A percentile compares a stretch with the other conserved stretches of the same genome.
These are phyloP conservation scores for Cordyceps pruinosa DNA, from an alignment of 2,329 filamentous ascomycete species.

Conservation along the genomic window DNA sequence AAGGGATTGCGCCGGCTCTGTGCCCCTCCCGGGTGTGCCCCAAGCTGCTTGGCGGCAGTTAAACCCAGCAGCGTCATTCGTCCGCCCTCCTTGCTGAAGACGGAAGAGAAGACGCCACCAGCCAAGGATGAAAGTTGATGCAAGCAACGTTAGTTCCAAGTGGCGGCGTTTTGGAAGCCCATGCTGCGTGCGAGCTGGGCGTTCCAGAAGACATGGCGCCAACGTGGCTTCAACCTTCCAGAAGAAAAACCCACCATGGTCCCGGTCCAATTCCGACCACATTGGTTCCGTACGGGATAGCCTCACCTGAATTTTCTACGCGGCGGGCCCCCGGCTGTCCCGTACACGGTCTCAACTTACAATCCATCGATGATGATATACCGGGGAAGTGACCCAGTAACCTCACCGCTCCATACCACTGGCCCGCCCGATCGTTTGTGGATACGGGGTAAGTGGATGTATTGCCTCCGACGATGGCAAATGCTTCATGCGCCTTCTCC, in stretches of 20 bases:
- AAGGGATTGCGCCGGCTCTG: too few relatives aligned
- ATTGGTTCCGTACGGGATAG: not conserved
- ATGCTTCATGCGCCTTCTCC: not conserved
- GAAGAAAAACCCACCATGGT: not conserved
- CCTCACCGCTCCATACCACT: not conserved
- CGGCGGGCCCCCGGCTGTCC: not conserved
- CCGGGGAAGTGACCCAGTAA: slow-evolving; percentile 2
- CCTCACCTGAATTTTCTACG: not conserved
- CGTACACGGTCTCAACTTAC: not conserved
- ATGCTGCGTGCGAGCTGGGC: not conserved
- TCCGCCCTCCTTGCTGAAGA: not conserved
- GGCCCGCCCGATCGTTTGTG: slow-evolving; percentile 9
- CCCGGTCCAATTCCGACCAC: not conserved
- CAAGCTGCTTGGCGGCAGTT: not conserved
- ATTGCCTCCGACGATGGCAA: not conserved
- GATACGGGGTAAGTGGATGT: slow-evolving; percentile 10
- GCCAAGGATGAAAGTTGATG: not conserved
- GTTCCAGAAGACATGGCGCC: slow-evolving; percentile 1
- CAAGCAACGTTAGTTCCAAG: not conserved
- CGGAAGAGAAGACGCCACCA: not conserved
- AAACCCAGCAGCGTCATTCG: not conserved
- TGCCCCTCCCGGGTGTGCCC: too few relatives aligned
- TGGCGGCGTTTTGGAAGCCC: not conserved
- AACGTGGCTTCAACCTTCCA: not conserved
- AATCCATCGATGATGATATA: not conserved